Conservation (phyloP, 805 yeast species). For the Wickerhamiella kurtzmanii region DNA sequence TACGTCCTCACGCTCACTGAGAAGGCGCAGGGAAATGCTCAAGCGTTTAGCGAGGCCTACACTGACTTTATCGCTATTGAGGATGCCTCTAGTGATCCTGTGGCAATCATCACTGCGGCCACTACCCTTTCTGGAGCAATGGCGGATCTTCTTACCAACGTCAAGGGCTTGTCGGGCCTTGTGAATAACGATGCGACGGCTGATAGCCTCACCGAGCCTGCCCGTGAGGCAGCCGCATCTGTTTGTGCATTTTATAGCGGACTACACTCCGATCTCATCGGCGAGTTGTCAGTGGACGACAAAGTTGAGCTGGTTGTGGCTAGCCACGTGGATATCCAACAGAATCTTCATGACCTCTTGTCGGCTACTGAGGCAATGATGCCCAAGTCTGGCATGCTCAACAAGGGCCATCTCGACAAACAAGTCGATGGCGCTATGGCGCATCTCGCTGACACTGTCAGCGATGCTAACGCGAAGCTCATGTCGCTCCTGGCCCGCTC, state of each 20-base stretch:
- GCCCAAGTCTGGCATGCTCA: constrained; percentile 27
- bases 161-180: constrained; percentile 53
- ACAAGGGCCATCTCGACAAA: constrained; percentile 38
- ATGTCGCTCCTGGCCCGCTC: constrained; percentile 36
- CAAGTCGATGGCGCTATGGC: constrained; percentile 65
- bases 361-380: constrained; percentile 44
- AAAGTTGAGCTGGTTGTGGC: constrained; percentile 65
- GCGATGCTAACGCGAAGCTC: constrained; percentile 49
- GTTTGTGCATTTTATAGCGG: constrained; percentile 50
- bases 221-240: constrained; percentile 45
- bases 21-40: constrained; percentile 53
- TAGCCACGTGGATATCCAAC: constrained; percentile 63
- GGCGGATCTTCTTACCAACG: constrained; percentile 47
- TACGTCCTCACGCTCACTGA: constrained; percentile 57
- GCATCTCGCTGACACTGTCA: constrained; percentile 57
- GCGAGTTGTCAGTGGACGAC: constrained; percentile 36
- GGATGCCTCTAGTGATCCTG: constrained; percentile 27
- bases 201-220: constrained; percentile 40
- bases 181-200: constrained; percentile 53
- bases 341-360: constrained; percentile 46
- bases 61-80: constrained; percentile 57
- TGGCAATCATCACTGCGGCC: constrained; percentile 45
- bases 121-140: constrained; percentile 50
- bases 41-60: constrained; percentile 68
- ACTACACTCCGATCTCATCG: constrained; percentile 40